Evolutionary conservation across 176 grass and related monocot species (phyloP), one percentile per base, ranked within the genome.

Genomic region (Luzula sylvatica): DNA sequence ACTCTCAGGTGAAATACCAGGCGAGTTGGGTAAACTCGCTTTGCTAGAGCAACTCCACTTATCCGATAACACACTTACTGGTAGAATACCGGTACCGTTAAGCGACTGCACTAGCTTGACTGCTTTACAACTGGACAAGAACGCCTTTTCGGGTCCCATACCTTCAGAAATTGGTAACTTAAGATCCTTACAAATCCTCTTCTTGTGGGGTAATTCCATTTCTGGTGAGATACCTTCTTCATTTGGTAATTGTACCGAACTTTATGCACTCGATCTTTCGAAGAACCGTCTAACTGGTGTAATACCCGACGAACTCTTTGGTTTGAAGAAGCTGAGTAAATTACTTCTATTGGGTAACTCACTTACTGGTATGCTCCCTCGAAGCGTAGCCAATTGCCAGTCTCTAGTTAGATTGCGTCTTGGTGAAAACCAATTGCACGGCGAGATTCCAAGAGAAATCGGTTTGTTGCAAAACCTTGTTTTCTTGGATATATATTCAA

Each of bases 391-490:
- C 0, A 66, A 77, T 74, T 98, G 92, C 70, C 58, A 68, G 11
- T 98, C 92, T 0, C 15, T 98, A 61, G 85, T 90, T n/a, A 74
- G 85, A 17, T 71, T 98, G 53, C 77, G 92, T 18, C 68, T 98
- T 1, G 72, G 81, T 38, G 92, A 98, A 78, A 98, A 98, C 58
- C 68, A 50, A 48, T 71, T 98, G 67, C 68, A 19, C 13, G 92
- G 92, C n/a, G 68, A 80, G 32, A 77, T 98, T 38, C 85, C 92
- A 2, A 68, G 46, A 23, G 84, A 75, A 52, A 79, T 94, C 1
- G 88, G 88, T 46, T 87, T 71, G 75, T 67, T 94, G 54, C 88
- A 87, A 71, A 94, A 94, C 55, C 72, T 94, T 14, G 79, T 83
- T 26, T 87, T 94, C 64, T 65, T 94, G 55, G 88, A 94, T 67